Evolutionary conservation across 1,139 yeast genomes (phyloP), one percentile per base, ranked within the genome.

Genomic region (Suhomyces anneliseae): DNA sequence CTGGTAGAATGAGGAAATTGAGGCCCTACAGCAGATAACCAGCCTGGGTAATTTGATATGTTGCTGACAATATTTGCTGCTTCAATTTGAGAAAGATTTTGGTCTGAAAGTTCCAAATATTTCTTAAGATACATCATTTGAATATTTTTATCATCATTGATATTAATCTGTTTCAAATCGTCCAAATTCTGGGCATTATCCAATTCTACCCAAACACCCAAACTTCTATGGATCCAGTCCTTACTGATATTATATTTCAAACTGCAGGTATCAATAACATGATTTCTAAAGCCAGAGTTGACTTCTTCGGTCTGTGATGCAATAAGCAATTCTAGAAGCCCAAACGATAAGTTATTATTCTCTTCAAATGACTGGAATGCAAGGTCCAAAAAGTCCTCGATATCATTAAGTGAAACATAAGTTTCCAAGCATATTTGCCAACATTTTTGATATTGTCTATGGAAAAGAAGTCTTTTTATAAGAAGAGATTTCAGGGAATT

Each of bases 321-420:
- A 1, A 51, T 38, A 7, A 66, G 48, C 3, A 65, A 50, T 36
- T 56, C 59, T 50, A 61, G 55, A 2, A 65, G 47, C 0, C 75
- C 76, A 39, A 66, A 56, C 5, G 49, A 42, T 10, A 50, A n/a
- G 43, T 64, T 58, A 36, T 61, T 56, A 36, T 52, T 53, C 8
- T 52, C 54, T 27, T 49, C 47, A 24, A 68, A 54, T 8, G 56
- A 56, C 4, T 48, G 43, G 12, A 61, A 51, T 7, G 70, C 55
- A 15, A 60, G 45, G 14, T 68, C 75, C 29, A 72, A 55, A 34
- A 65, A 59, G 6, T 70, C 76, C 49, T 74, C 78, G 15, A 74
- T 53, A 46, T 73, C 79, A 12, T 61, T 60, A 9, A 74, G 57
- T 6, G 75, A 62, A 14, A 66, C 56, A 24, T 59, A 52, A 3